Evolutionary conservation across 371 early-diverging fungal species (phyloP).

Genomic region (Scutellospora calospora): DNA sequence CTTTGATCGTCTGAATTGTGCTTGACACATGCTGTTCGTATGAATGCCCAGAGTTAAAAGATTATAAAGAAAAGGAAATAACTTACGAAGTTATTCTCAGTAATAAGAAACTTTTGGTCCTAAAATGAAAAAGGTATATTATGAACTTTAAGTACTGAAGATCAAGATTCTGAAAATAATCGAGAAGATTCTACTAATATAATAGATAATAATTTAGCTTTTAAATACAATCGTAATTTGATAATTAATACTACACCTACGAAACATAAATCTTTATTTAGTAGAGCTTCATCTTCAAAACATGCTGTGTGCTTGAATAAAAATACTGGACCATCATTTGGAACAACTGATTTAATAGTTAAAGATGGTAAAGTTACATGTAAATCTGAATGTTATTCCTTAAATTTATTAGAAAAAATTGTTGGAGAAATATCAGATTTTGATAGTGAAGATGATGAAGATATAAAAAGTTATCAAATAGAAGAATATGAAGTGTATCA

Average conservation of each 20-base stretch:
- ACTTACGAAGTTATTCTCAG: too few relatives aligned
- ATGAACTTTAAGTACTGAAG: not conserved
- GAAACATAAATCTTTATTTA: not conserved
- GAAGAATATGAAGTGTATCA: not conserved
- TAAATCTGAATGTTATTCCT: not conserved
- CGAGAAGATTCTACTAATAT: too few relatives aligned
- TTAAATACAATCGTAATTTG: not conserved
- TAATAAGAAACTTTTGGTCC: too few relatives aligned
- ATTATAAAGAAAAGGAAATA: too few relatives aligned
- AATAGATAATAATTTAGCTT: too few relatives aligned
- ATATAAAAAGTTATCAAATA: not conserved
- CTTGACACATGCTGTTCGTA: too few relatives aligned
- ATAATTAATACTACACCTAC: not conserved
- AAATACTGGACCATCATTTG: not conserved
- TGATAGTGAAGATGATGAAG: not conserved
- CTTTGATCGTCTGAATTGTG: too few relatives aligned
- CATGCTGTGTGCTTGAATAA: not conserved
- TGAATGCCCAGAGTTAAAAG: too few relatives aligned
- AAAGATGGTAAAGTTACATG: not conserved
- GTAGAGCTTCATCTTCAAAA: not conserved
- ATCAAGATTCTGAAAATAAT: not conserved
- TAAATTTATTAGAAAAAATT: not conserved
- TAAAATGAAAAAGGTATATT: too few relatives aligned
- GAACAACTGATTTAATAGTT: not conserved
- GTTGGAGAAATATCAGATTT: not conserved